These are phyloP conservation scores for Hypomontagnella submonticulosa DNA, from an alignment of 495 filamentous ascomycete species.

Conservation along the genomic window DNA sequence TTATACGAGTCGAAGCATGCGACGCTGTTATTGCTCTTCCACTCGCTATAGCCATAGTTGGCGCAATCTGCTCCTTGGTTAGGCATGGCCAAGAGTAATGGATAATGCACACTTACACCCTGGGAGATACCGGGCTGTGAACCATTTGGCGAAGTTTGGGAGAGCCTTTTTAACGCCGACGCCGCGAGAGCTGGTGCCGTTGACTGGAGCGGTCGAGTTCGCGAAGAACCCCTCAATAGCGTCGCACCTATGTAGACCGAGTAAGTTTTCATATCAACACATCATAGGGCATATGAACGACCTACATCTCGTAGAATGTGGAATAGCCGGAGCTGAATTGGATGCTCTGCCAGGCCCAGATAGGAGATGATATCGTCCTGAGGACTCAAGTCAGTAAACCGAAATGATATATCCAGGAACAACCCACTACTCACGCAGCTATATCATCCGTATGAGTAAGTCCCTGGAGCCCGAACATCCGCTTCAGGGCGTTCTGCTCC, in stretches of 20 bases:
- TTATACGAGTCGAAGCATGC: conserved; percentile 69
- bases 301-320: conserved; percentile 64
- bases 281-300: not conserved
- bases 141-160: conserved; percentile 64
- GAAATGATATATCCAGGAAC: not conserved
- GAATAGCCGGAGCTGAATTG: conserved; percentile 60
- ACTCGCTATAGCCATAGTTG: conserved; percentile 60
- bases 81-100: not conserved
- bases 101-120: conserved; percentile 53
- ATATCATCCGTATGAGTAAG: conserved; percentile 67
- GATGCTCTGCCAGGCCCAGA: conserved; percentile 69
- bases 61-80: conserved; percentile 33
- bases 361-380: conserved; percentile 64
- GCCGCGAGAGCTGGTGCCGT: conserved; percentile 54
- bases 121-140: conserved; percentile 58
- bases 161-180: conserved; percentile 67
- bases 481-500: conserved; percentile 62
- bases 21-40: conserved; percentile 52
- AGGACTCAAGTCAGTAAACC: conserved; percentile 26
- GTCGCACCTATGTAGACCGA: conserved; percentile 42
- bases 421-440: conserved; percentile 52
- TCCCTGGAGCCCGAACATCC: conserved; percentile 64
- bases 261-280: not conserved
- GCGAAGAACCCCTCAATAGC: conserved; percentile 48
- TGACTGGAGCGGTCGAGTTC: conserved; percentile 43